Percentiles rank a stretch among this genome's conserved stretches.
These are phyloP conservation scores for Lactifluus piperatus DNA, from an alignment of 768 basidiomycete genomes.

Conservation along the genomic window DNA sequence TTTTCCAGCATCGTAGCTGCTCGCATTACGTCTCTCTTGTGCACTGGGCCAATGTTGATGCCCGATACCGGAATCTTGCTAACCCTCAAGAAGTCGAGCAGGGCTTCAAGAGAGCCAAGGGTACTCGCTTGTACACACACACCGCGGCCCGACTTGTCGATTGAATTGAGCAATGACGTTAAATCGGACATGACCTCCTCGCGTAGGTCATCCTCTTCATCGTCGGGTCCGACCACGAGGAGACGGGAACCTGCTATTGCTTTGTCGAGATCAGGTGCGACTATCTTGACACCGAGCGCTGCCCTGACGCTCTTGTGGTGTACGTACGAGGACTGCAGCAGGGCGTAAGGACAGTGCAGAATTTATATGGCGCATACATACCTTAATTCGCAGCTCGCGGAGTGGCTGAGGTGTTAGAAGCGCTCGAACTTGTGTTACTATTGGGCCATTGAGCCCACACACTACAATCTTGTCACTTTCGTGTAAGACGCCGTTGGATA, in stretches of 20 bases:
- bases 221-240: slow-evolving; percentile 87
- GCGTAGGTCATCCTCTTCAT: slow-evolving; percentile 90
- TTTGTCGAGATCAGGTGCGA: slow-evolving; percentile 92
- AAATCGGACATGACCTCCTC: slow-evolving; percentile 97
- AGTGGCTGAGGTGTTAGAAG: slow-evolving; percentile 93
- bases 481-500: slow-evolving; percentile 86
- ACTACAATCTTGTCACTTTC: slow-evolving; percentile 94
- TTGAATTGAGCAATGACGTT: slow-evolving; percentile 75
- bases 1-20: slow-evolving; percentile 91
- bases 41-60: slow-evolving; percentile 95
- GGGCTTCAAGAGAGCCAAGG: slow-evolving; percentile 91
- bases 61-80: slow-evolving; percentile 97
- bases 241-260: slow-evolving; percentile 95
- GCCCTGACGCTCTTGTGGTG: slow-evolving; percentile 98
- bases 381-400: slow-evolving; percentile 93
- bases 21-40: slow-evolving; percentile 92
- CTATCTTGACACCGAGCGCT: slow-evolving; percentile 91
- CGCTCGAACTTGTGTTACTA: slow-evolving; percentile 90
- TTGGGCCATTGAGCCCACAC: slow-evolving; percentile 95
- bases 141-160: slow-evolving; percentile 93
- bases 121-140: slow-evolving; percentile 98
- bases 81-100: slow-evolving; percentile 88
- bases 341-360: slow-evolving; percentile 1
- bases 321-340: slow-evolving; percentile 77
- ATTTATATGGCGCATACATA: slow-evolving; percentile 26